These are phyloP conservation scores for Penicillium sp. DNA, from an alignment of 2,329 filamentous ascomycete genomes.

Conservation along the genomic window DNA sequence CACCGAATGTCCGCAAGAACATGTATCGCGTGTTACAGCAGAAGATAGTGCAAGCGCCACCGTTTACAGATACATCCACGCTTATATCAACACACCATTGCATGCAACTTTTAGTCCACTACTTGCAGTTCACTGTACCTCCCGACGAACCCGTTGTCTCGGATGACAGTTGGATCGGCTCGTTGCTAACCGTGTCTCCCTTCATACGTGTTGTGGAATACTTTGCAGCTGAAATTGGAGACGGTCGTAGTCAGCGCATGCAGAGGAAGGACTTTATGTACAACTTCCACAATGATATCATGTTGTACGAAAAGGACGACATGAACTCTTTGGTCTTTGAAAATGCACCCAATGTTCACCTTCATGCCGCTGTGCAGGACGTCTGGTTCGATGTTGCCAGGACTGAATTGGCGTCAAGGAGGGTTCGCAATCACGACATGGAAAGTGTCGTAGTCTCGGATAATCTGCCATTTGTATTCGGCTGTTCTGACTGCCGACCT, in stretches of 20 bases:
- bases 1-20: slow-evolving; percentile 36
- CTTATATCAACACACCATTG: slow-evolving; percentile 49
- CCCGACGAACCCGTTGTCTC: slow-evolving; percentile 36
- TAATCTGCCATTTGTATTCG: slow-evolving; percentile 41
- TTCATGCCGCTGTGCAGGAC: slow-evolving; percentile 41
- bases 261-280: slow-evolving; percentile 51
- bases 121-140: slow-evolving; percentile 44
- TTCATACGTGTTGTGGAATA: slow-evolving; percentile 47
- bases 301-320: slow-evolving; percentile 41
- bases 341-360: slow-evolving; percentile 31
- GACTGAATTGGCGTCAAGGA: slow-evolving; percentile 35
- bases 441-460: slow-evolving; percentile 41
- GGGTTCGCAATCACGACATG: slow-evolving; percentile 38
- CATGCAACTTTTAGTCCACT: slow-evolving; percentile 45
- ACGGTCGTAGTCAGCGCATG: slow-evolving; percentile 45
- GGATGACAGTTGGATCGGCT: slow-evolving; percentile 47
- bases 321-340: slow-evolving; percentile 46
- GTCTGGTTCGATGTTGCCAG: slow-evolving; percentile 47
- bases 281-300: slow-evolving; percentile 48
- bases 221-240: slow-evolving; percentile 50
- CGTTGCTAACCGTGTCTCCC: slow-evolving; percentile 45
- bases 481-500: slow-evolving; percentile 39
- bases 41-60: slow-evolving; percentile 44
- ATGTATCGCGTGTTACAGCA: slow-evolving; percentile 45
- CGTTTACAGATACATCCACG: slow-evolving; percentile 46